These are phyloP conservation scores for Meira miltonrushii DNA, from an alignment of 1,284 basidiomycete species.

Conservation along the genomic window DNA sequence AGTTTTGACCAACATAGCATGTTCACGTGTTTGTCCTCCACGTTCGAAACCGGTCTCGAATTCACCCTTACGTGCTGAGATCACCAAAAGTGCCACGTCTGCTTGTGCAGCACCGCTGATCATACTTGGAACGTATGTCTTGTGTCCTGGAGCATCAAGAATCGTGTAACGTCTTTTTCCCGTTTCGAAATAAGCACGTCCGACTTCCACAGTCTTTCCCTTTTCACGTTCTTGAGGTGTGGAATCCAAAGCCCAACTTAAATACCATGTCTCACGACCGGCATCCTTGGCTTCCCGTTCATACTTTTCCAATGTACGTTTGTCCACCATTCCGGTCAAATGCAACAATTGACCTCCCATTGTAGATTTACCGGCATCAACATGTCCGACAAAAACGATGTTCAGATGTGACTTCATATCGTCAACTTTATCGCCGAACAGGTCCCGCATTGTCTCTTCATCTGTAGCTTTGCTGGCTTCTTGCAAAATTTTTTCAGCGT, in stretches of 20 bases:
- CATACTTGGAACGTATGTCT: slow-evolving; percentile 51
- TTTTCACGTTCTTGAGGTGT: slow-evolving; percentile 51
- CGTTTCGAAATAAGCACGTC: slow-evolving; percentile 51
- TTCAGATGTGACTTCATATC: slow-evolving; percentile 51
- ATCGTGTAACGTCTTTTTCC: slow-evolving; percentile 51
- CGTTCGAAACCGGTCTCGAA: slow-evolving; percentile 93
- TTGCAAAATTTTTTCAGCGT: slow-evolving; percentile 47
- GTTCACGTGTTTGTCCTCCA: slow-evolving; percentile 81
- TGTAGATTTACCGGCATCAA: slow-evolving; percentile 52
- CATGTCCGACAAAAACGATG: slow-evolving; percentile 52
- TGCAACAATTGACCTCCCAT: slow-evolving; percentile 51
- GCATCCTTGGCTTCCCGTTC: slow-evolving; percentile 51
- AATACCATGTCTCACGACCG: slow-evolving; percentile 51
- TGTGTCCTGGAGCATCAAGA: slow-evolving; percentile 51
- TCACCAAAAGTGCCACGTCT: slow-evolving; percentile 89
- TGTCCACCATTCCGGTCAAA: slow-evolving; percentile 52
- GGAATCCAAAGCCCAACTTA: slow-evolving; percentile 52
- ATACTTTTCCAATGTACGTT: slow-evolving; percentile 52
- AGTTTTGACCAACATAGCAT: slow-evolving; percentile 51
- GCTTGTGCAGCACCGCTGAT: slow-evolving; percentile 81
- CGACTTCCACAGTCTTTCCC: slow-evolving; percentile 52
- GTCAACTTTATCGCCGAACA: slow-evolving; percentile 48
- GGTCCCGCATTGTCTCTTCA: slow-evolving; percentile 50
- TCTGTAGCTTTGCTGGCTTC: slow-evolving; percentile 48
- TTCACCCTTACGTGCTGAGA: slow-evolving; percentile 82